Conservation (phyloP, 2,329 filamentous ascomycete species). For the Talaromyces sp. region DNA sequence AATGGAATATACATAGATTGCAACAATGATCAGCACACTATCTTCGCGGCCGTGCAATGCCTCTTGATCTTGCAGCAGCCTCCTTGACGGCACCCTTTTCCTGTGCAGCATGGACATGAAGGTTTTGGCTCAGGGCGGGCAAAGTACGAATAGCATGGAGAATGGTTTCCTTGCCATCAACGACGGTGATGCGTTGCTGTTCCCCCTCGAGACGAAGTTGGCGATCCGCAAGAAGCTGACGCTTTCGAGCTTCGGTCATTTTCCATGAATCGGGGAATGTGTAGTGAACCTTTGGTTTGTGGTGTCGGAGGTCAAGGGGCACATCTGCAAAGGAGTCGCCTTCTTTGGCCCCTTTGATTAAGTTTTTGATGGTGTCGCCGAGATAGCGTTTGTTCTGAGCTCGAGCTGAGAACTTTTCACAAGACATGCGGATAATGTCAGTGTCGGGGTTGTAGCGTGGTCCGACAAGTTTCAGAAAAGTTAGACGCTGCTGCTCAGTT, state of each 20-base stretch:
- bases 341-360: slow-evolving; percentile 76
- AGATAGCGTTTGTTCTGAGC: slow-evolving; percentile 98
- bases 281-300: slow-evolving; percentile 64
- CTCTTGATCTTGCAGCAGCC: slow-evolving; percentile 11
- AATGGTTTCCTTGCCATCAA: slow-evolving; percentile 45
- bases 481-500: slow-evolving; percentile 64
- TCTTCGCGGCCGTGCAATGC: slow-evolving; percentile 5
- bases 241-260: slow-evolving; percentile 66
- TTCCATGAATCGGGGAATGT: slow-evolving; percentile 81
- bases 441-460: slow-evolving; percentile 81
- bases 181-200: slow-evolving; percentile 56
- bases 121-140: slow-evolving; percentile 32
- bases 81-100: slow-evolving; percentile 30
- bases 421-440: slow-evolving; percentile 81
- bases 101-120: slow-evolving; percentile 25
- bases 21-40: neutral
- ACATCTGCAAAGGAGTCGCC: slow-evolving; percentile 83
- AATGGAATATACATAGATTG: neutral
- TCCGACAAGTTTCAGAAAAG: slow-evolving; percentile 84
- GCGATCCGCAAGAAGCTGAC: slow-evolving; percentile 63
- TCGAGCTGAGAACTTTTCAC: slow-evolving; percentile 81
- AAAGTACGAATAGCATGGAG: slow-evolving; percentile 31
- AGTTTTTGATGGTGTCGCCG: slow-evolving; percentile 68
- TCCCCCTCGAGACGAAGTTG: slow-evolving; percentile 54
- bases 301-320: slow-evolving; percentile 83